Percentiles rank a stretch among this genome's conserved stretches.
Conservation (phyloP, 306 rosid species). For the Trichosanthes cucumerina region DNA sequence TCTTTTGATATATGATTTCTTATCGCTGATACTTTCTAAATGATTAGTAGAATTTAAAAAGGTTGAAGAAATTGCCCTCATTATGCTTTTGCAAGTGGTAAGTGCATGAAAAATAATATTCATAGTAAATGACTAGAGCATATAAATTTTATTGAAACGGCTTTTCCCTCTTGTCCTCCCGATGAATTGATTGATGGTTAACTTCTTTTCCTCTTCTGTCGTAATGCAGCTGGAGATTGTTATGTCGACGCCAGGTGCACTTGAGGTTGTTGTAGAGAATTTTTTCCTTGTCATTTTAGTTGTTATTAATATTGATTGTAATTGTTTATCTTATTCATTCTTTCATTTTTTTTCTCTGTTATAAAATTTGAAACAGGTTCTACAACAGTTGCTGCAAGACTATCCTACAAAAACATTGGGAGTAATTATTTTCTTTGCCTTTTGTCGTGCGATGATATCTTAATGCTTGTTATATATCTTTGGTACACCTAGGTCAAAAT, state of each 20-base stretch:
- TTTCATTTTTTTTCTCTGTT: background rate
- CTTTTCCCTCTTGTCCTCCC: background rate
- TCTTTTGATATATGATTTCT: background rate
- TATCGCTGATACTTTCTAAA: background rate
- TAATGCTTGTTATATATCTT: background rate
- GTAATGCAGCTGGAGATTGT: constrained; percentile 75
- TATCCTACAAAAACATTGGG: constrained; percentile 59
- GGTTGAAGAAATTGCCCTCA: background rate
- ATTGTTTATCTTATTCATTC: constrained; percentile 14
- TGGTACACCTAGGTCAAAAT: background rate
- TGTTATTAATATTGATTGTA: constrained; percentile 7
- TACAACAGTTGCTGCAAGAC: constrained; percentile 56
- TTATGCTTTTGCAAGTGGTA: background rate
- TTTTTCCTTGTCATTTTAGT: constrained; percentile 10
- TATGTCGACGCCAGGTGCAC: constrained; percentile 76
- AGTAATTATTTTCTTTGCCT: constrained; percentile 24
- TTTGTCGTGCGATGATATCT: background rate
- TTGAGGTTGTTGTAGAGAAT: constrained; percentile 53
- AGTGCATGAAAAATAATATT: constrained; percentile 1
- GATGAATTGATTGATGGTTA: constrained; percentile 5
- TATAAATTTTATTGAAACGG: background rate
- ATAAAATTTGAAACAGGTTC: constrained; percentile 37
- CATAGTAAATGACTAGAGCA: background rate
- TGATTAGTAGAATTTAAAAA: background rate
- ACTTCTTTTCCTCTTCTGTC: constrained; percentile 5